Evolutionary conservation across 2,329 filamentous ascomycete genomes (phyloP).

Genomic region (Botrytis tulipae): DNA sequence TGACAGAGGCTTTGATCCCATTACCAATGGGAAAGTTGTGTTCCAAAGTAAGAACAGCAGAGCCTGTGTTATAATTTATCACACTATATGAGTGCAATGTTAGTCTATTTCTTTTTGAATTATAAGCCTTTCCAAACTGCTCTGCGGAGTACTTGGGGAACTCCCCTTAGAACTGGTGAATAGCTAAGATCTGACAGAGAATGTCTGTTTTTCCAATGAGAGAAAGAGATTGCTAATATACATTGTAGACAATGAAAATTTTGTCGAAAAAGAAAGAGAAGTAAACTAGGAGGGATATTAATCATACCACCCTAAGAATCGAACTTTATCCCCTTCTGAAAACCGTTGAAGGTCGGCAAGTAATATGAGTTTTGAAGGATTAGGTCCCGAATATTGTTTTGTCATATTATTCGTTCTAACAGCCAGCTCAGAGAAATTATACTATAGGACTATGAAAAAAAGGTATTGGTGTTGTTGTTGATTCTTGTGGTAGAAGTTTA

Average conservation of each 20-base stretch:
- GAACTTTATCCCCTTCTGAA: constrained; percentile 64
- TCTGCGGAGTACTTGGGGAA: background rate
- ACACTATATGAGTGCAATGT: constrained; percentile 47
- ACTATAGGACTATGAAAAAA: background rate
- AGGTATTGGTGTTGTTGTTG: background rate
- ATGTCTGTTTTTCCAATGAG: background rate
- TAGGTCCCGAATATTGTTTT: constrained; percentile 33
- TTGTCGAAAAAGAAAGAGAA: no score
- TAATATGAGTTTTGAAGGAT: constrained; percentile 33
- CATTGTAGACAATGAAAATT: background rate
- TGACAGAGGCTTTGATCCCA: constrained; percentile 56
- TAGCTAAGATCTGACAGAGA: background rate
- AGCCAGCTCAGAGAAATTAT: background rate
- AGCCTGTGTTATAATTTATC: constrained; percentile 52
- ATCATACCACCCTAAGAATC: constrained; percentile 86
- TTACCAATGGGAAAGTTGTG: constrained; percentile 59
- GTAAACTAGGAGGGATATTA: background rate
- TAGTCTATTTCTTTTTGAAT: constrained; percentile 2
- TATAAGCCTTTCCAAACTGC: background rate
- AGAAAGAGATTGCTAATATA: background rate
- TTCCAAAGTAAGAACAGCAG: constrained; percentile 63
- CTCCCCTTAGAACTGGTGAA: background rate
- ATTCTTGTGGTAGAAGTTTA: background rate
- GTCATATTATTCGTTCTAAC: constrained; percentile 16
- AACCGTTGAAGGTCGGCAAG: constrained; percentile 35